Base-by-base conservation (phyloP, 148 eudicot genomes). In the Rhododendron kiyosumense region DNA sequence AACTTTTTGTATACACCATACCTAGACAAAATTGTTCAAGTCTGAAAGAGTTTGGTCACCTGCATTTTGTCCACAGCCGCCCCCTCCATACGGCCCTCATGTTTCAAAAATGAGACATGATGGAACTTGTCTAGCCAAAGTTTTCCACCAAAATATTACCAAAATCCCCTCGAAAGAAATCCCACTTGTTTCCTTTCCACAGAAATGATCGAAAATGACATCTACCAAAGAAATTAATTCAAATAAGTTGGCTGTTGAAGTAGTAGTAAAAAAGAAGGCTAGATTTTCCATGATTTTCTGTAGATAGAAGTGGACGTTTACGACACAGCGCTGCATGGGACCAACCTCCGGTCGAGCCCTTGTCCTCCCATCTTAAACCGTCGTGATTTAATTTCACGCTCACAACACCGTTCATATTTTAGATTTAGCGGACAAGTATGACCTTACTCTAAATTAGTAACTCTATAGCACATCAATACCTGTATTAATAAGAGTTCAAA, bases 181-280 rank as follows among this genome's bases (percentile, higher is more conserved):
- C 20, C 12, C 52, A 38, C 22, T 9, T 41, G 6, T 41, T 22
- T 22, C 0, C 52, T 20, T 2, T 6, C 80, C 67, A 1, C 0
- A 2, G 67, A 24, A 77, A 77, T 38, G 10, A n/a, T n/a, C n/a
- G n/a, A 17, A 6, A 24, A 7, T 38, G 49, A 15, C 10, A 77
- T 77, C 28, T 76, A 5, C 80, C 80, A 6, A 77, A 77, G 3
- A 43, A 77, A 77, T 75, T 75, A 77, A 77, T 75, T 75, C 79
- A 36, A 75, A 30, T 36, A 18, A 32, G 79, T 13, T 17, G 79
- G 79, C 41, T 75, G 46, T 22, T 32, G 78, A 74, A 15, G 78
- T 18, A 38, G 43, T 22, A 18, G 7, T 17, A 0, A 7, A 57
- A 57, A 17, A 57, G 5, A 14, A 3, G 43, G 45, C 45, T 32